Evolutionary conservation across 2,329 filamentous ascomycete species (phyloP), one percentile per base, ranked within the genome.

Genomic region (Coniochaeta ligniaria): DNA sequence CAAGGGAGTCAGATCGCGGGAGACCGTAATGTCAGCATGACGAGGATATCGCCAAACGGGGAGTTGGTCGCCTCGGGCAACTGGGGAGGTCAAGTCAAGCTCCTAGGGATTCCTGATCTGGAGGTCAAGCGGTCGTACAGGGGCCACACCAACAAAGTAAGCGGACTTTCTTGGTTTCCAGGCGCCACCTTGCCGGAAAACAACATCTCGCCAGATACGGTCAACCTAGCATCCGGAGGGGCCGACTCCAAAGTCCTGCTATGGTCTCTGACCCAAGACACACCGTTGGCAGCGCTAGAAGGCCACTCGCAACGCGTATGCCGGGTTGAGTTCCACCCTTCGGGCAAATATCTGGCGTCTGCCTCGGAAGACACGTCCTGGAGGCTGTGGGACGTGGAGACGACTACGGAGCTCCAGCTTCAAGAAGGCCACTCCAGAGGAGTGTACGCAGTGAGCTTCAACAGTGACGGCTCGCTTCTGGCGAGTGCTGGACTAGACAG

Each of bases 311-410:
- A 90, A 59, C 88, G 95, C 63, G 92, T 99, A 9, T 96, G 92
- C 68, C 86, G 94, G 60, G 89, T 96, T 14, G 95, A 96, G 62
- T 96, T 98, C 70, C 95, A 99, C 66, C 95, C 95, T 0, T 96
- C 91, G 0, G 94, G 94, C 3, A 83, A 83, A 63, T 98, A 94
- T 69, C 80, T 98, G 6, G 95, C 94, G 6, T 96, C 93, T 1
- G 95, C 95, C 7, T 96, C 92, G 0, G 95, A 95, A 69, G 95
- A 99, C 71, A 96, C 92, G 2, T 96, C 95, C 0, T 99, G 95
- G 95, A 86, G 94, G 52, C 79, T 99, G 36, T 99, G 95, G 94
- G 94, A 98, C 71, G 86, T 98, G 0, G 87, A 91, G 66, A 95
- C 89, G 0, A 91, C 87, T 0, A 88, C 88, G 2, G 93, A 98